Percentiles rank a stretch among this genome's conserved stretches.
These are phyloP conservation scores for Eimeria brunetti DNA, from an alignment of 169 alveolate species.

Conservation along the genomic window DNA sequence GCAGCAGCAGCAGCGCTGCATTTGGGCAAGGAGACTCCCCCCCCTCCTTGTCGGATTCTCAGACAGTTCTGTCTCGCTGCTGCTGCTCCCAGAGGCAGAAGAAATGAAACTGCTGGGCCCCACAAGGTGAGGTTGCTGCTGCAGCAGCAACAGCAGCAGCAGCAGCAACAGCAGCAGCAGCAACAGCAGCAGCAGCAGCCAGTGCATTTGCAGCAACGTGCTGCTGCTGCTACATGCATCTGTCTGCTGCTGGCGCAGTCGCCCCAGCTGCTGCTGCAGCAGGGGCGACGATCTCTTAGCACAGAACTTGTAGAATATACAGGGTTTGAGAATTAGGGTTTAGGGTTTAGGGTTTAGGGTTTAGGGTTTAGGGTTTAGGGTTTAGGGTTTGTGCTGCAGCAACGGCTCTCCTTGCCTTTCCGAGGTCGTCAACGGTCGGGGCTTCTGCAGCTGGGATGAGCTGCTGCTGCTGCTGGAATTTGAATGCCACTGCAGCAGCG, in stretches of 20 bases:
- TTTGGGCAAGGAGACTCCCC: not conserved
- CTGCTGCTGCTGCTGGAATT: conserved; percentile 66
- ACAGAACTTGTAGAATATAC: too few relatives aligned
- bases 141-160: conserved; percentile 2
- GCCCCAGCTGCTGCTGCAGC: not conserved
- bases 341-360: not conserved
- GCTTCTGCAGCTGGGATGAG: conserved; percentile 51
- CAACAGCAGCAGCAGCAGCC: not conserved
- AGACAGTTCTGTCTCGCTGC: conserved; percentile 19
- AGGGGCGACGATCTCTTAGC: too few relatives aligned
- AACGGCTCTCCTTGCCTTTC: conserved; percentile 9
- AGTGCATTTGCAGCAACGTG: not conserved
- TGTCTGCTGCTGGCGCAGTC: not conserved
- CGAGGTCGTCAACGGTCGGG: conserved; percentile 38
- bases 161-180: not conserved
- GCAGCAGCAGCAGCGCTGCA: conserved; percentile 20
- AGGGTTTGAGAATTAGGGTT: conserved; percentile 7
- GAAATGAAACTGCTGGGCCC: conserved; percentile 31
- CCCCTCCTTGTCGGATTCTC: conserved; percentile 23
- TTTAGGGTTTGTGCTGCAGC: conserved; percentile 34
- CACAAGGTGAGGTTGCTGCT: conserved; percentile 32
- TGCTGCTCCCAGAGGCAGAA: not conserved
- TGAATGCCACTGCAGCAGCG: conserved; percentile 60
- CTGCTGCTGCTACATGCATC: not conserved
- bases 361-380: conserved; percentile 30